phyloP scores from a whole-genome alignment of 2,329 filamentous ascomycete species.

The Aureobasidium pullulans region DNA sequence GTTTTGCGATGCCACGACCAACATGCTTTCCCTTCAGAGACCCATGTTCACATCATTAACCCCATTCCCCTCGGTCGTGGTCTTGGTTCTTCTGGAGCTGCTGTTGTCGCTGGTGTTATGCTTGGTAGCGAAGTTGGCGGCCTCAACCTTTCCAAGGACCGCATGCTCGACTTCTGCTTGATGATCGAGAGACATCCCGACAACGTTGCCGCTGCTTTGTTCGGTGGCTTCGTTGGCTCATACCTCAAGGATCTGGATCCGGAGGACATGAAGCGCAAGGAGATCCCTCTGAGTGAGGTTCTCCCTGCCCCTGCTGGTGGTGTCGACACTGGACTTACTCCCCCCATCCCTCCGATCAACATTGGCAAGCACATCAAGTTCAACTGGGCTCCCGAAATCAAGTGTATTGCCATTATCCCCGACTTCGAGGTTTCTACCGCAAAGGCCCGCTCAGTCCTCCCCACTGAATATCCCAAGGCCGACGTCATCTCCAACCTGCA shows the following conservation, averaged over 20 bases:
- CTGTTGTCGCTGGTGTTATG: constrained; percentile 91
- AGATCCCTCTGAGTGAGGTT: constrained; percentile 92
- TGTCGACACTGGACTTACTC: constrained; percentile 76
- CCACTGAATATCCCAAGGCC: constrained; percentile 66
- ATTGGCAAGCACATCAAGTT: constrained; percentile 98
- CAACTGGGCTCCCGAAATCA: constrained; percentile 88
- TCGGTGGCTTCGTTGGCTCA: constrained; percentile 93
- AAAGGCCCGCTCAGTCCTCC: constrained; percentile 78
- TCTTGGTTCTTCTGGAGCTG: constrained; percentile 89
- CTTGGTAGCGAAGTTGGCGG: constrained; percentile 83
- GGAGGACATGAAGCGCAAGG: constrained; percentile 80
- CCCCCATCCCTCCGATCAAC: constrained; percentile 80
- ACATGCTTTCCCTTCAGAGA: constrained; percentile 74
- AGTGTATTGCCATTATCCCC: constrained; percentile 92
- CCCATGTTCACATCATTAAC: constrained; percentile 90
- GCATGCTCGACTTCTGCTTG: constrained; percentile 89
- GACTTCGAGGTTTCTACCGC: constrained; percentile 95
- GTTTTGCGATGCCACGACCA: constrained; percentile 88
- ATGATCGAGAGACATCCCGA: constrained; percentile 95
- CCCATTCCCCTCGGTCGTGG: constrained; percentile 89
- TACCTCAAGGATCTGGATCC: constrained; percentile 89
- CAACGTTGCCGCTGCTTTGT: constrained; percentile 90
- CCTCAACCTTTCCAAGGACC: constrained; percentile 66
- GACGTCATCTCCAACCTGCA: constrained; percentile 97
- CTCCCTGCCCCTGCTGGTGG: constrained; percentile 85